Base-by-base conservation (phyloP, 208 protist species). In the Acanthamoeba lenticulata region DNA sequence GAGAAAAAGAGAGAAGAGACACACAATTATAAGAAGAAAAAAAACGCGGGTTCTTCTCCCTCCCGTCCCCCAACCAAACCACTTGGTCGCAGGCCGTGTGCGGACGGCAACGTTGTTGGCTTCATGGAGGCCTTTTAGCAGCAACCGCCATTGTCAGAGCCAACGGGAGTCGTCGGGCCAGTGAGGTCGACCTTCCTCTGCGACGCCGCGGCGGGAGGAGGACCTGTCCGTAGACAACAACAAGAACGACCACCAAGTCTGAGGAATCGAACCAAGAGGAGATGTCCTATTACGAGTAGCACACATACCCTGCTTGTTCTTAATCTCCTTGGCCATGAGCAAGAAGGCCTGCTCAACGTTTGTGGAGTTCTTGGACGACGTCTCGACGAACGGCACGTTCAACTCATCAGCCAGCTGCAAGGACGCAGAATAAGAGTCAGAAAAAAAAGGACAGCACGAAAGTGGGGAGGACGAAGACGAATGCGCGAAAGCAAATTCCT, bases 321-420 rank as follows among this genome's bases (percentile, higher is more conserved):
- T 99, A 94, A 99, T 99, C 88, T 98, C 97, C n/a, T 45, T 47
- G 19, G 98, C 98, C 98, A 99, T 99, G 47, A 97, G 99, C 89
- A 98, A 96, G 95, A 99, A 99, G 55, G 99, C 99, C 95, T 99
- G 96, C 97, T 99, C 99, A 42, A 99, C 99, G 94, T 99, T 99
- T 15, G 98, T 99, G 0, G 98, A 97, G 95, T 98, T 99, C 97
- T 99, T 99, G 1, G 99, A 99, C 83, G 97, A 99, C 19, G 99
- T 99, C 97, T 99, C 99, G 36, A 99, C 96, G 96, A 99, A 99
- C 29, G 99, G 98, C 93, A 99, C 99, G 86, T 97, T 97, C 24
- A 99, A 97, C 49, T 96, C 96, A 95, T 99, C 98, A 36, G 99
- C 99, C 95, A 99, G 99, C 95, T 99, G 97, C 96, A 92, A 44